Conservation (phyloP, 306 rosid genomes). For the Delonix regia region DNA sequence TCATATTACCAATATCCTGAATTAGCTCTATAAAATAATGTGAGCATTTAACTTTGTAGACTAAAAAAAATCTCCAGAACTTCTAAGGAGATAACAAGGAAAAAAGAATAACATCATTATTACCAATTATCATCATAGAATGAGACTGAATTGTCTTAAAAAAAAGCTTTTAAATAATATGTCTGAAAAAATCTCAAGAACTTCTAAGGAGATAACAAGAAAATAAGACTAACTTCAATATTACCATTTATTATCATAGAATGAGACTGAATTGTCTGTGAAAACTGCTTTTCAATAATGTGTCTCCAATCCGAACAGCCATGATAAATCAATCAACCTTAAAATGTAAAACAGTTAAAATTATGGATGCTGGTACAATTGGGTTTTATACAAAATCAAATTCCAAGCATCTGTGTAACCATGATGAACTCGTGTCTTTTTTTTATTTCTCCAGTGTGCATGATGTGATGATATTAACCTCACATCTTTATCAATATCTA, state of each 20-base stretch:
- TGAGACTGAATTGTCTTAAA: not conserved
- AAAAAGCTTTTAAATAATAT: too few species aligned
- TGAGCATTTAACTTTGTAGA: not conserved
- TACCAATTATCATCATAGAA: not conserved
- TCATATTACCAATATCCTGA: not conserved
- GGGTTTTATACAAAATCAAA: constrained; percentile 5
- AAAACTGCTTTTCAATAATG: not conserved
- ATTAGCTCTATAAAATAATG: not conserved
- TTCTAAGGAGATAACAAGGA: not conserved
- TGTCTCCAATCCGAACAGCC: not conserved
- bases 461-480: constrained; percentile 33
- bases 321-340: not conserved
- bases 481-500: constrained; percentile 41
- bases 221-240: too few species aligned
- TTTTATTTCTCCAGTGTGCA: constrained; percentile 29
- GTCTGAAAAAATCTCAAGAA: too few species aligned
- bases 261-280: too few species aligned
- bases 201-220: too few species aligned
- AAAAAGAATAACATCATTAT: not conserved
- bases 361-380: not conserved
- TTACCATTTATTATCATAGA: too few species aligned
- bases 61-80: not conserved
- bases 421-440: constrained; percentile 13
- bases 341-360: not conserved
- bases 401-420: constrained; percentile 15